A percentile compares a stretch with the other conserved stretches of the same genome.
Conservation (phyloP, 2,329 filamentous ascomycete genomes). For the Talaromyces sp. region DNA sequence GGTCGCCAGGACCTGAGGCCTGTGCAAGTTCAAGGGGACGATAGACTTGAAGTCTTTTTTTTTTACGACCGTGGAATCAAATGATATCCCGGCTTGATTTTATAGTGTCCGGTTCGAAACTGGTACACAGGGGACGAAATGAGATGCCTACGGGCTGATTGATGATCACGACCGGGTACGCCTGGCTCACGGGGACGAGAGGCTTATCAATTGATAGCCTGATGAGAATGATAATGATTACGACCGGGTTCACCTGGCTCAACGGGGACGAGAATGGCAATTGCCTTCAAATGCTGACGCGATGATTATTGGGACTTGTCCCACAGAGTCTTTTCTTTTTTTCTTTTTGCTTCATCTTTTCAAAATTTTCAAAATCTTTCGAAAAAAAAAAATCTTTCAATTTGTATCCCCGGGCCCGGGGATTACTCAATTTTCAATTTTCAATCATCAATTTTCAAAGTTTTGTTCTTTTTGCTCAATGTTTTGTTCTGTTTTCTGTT, state of each 20-base stretch:
- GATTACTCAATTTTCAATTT: background rate
- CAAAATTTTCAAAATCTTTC: background rate
- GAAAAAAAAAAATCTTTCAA: background rate
- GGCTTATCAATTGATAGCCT: too few species aligned
- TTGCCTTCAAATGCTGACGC: background rate
- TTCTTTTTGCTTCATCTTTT: background rate
- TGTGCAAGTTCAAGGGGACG: background rate
- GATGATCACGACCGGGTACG: too few species aligned
- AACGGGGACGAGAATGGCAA: background rate
- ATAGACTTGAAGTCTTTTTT: background rate
- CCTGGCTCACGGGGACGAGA: background rate
- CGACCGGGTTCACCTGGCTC: too few species aligned
- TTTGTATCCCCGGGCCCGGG: background rate
- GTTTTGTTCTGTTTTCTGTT: background rate
- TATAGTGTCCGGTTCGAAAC: background rate
- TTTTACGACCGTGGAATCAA: background rate
- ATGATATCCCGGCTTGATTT: background rate
- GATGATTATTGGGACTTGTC: background rate
- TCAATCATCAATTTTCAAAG: background rate
- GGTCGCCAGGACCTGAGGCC: conserved; percentile 11
- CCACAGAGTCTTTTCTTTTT: background rate
- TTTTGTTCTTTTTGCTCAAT: background rate
- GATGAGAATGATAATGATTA: too few species aligned
- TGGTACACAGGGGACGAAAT: background rate
- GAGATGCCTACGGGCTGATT: too few species aligned